Conservation (phyloP, 768 basidiomycete genomes). For the Tephrocybe sp. region DNA sequence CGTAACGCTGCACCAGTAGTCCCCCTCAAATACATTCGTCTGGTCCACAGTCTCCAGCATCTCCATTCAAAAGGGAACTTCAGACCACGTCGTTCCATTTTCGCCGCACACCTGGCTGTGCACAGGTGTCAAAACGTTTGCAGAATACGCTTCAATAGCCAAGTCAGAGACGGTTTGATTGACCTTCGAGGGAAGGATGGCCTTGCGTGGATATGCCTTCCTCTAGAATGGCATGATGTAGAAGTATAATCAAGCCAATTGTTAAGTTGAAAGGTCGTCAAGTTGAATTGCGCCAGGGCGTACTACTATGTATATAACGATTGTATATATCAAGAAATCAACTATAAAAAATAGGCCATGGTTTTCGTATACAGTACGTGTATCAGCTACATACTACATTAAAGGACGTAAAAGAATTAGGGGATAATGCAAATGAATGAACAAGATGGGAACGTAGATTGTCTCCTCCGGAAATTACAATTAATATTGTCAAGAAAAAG, state of each 20-base stretch:
- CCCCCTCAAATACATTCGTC: slow-evolving; percentile 23
- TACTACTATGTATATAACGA: too few relatives aligned
- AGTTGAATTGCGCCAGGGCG: too few relatives aligned
- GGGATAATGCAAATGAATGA: too few relatives aligned
- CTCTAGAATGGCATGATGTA: slow-evolving; percentile 21
- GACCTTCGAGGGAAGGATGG: slow-evolving; percentile 34
- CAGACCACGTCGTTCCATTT: slow-evolving; percentile 29
- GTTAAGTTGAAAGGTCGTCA: too few relatives aligned
- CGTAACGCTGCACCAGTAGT: neutral
- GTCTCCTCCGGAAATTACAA: neutral
- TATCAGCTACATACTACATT: too few relatives aligned
- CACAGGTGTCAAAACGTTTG: slow-evolving; percentile 36
- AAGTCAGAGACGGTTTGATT: slow-evolving; percentile 32
- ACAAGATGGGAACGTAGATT: too few relatives aligned
- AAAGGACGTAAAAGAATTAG: too few relatives aligned
- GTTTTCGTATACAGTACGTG: too few relatives aligned
- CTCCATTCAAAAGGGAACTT: slow-evolving; percentile 27
- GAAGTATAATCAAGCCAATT: neutral
- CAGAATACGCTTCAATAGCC: slow-evolving; percentile 36
- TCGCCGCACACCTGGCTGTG: slow-evolving; percentile 29
- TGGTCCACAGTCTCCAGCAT: slow-evolving; percentile 30
- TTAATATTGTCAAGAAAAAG: neutral
- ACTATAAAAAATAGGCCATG: too few relatives aligned
- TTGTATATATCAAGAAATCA: too few relatives aligned
- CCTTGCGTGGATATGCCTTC: slow-evolving; percentile 34